A percentile compares a stretch with the other conserved stretches of the same genome.
These are phyloP conservation scores for Blastocystis sp. DNA, from an alignment of 352 stramenopile genomes.

Conservation along the genomic window DNA sequence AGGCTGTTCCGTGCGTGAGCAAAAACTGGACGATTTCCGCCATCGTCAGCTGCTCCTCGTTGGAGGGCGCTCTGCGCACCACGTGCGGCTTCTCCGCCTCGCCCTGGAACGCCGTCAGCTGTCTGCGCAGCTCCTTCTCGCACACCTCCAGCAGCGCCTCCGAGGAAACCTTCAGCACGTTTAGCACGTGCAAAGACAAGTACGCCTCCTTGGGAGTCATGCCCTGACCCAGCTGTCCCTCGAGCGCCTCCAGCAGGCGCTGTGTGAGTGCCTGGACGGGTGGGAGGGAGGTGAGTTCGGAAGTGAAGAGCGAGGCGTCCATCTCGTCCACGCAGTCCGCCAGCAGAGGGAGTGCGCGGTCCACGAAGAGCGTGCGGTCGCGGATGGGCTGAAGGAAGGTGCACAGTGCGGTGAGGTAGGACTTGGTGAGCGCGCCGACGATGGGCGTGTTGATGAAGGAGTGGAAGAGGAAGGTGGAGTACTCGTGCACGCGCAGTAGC, in stretches of 20 bases:
- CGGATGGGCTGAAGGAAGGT: not conserved
- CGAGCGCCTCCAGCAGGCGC: not conserved
- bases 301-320: not conserved
- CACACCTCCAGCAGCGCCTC: not conserved
- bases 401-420: not conserved
- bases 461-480: not conserved
- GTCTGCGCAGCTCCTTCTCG: not conserved
- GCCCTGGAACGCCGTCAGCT: not conserved
- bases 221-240: not conserved
- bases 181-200: conserved; percentile 6
- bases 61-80: not conserved
- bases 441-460: not conserved
- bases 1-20: not conserved
- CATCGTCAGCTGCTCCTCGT: not conserved
- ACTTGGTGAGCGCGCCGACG: not conserved
- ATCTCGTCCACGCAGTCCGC: conserved; percentile 40
- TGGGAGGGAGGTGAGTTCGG: not conserved
- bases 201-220: not conserved
- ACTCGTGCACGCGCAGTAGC: conserved; percentile 30
- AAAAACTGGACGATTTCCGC: not conserved
- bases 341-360: not conserved
- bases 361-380: not conserved
- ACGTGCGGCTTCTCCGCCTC: not conserved
- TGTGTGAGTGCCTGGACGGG: not conserved
- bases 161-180: not conserved